A percentile compares a stretch with the other conserved stretches of the same genome.
These are phyloP conservation scores for Astragalus glycyphyllos DNA, from an alignment of 306 rosid species.

Conservation along the genomic window DNA sequence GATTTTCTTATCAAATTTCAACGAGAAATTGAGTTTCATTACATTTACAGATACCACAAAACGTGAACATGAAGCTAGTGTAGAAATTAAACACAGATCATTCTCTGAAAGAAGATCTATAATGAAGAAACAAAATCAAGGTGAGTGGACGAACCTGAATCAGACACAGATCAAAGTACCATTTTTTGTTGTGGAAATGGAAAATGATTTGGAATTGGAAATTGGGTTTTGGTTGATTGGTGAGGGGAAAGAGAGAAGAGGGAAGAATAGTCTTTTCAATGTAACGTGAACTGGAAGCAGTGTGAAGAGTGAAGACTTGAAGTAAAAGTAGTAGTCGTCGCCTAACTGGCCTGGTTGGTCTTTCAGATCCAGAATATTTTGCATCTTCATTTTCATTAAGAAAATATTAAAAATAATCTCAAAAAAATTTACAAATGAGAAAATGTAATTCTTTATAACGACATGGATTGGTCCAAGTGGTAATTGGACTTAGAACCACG, in stretches of 20 bases:
- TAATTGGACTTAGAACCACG: no score
- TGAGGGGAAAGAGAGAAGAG: neutral
- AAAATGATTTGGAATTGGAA: constrained; percentile 12
- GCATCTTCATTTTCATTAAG: neutral
- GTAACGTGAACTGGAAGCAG: constrained; percentile 2
- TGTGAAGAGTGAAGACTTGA: constrained; percentile 38
- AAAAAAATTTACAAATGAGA: neutral
- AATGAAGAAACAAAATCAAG: constrained; percentile 1
- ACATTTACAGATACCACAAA: neutral
- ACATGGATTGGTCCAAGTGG: no score
- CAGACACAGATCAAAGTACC: constrained; percentile 16
- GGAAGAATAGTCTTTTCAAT: neutral
- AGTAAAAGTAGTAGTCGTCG: no score
- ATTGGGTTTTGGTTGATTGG: neutral
- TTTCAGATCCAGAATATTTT: constrained; percentile 40
- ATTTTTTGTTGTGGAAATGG: constrained; percentile 22
- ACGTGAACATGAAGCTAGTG: constrained; percentile 3
- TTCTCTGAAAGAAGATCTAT: constrained; percentile 22
- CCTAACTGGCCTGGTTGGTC: constrained; percentile 42
- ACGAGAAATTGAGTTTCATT: constrained; percentile 10
- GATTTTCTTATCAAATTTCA: constrained; percentile 33
- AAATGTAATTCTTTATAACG: no score
- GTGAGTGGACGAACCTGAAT: constrained; percentile 48
- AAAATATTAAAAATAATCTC: neutral
- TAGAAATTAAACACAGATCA: constrained; percentile 37